Evolutionary conservation across 306 rosid species (phyloP), one percentile per base, ranked within the genome.

Genomic region (Mucuna pruriens): DNA sequence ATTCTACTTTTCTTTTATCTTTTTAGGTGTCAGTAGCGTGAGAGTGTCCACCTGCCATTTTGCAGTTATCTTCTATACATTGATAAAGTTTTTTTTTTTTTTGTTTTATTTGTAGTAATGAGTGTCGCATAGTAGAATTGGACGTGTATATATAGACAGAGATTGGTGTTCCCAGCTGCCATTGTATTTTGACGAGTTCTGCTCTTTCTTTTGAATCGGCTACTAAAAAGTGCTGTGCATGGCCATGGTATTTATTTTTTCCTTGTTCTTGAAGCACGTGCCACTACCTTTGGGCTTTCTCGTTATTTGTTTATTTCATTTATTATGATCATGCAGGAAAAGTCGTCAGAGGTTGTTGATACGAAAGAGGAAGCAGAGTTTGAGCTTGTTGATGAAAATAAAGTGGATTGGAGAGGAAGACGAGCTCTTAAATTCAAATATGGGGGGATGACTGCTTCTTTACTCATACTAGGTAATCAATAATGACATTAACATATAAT

Each of bases 401-500:
- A 95, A 85, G 92, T 91, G 80, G 99, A 95, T 69, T 95, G 99
- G 99, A 93, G 90, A 85, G 97, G 97, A 90, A 95, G 94, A 75
- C 33, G 69, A 17, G 99, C 94, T 80, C 49, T 85, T 42, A 93
- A 84, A 58, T 15, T 86, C 80, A 83, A 86, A 70, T 97, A 95
- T 86, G 99, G 99, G 7, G 98, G 98, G 25, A 46, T 74, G 66
- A 82, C 15, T 84, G 79, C 87, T 64, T 61, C 92, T 65, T 16
- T 84, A 39, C 86, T 91, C 81, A 80, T 91, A 78, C 82, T 92
- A 71, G 90, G 98, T 90, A 85, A 64, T 34, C 2, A 33, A 62
- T 2, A 11, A 45, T 16, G 44, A 66, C 5, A 44, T 45, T 48
- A 22, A 33, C 3, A n/a, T 38, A 7, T 0, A n/a, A n/a, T n/a